These are phyloP conservation scores for Thalassia testudinum DNA, from an alignment of 116 monocot genomes.

Conservation along the genomic window DNA sequence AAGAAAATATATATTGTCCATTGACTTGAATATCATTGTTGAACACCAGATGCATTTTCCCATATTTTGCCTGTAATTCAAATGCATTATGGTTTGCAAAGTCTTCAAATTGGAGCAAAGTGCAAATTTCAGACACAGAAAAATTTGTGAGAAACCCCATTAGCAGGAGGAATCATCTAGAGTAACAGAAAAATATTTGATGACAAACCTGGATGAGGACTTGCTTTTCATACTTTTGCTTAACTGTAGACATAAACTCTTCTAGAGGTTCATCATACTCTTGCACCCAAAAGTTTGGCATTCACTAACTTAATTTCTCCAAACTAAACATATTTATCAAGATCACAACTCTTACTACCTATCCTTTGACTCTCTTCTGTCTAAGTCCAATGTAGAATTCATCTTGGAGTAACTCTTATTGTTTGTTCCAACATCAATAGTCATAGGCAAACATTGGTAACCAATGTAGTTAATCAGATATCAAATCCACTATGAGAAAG, in stretches of 20 bases:
- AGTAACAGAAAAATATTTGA: conserved; percentile 58
- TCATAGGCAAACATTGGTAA: conserved; percentile 97
- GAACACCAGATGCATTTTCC: conserved; percentile 74
- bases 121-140: too few relatives aligned
- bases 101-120: too few relatives aligned
- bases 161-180: conserved; percentile 1
- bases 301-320: neutral
- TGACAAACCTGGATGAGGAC: conserved; percentile 66
- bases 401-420: too few relatives aligned
- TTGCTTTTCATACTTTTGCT: conserved; percentile 72
- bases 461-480: too few relatives aligned
- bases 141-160: neutral
- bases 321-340: too few relatives aligned
- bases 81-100: too few relatives aligned
- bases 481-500: neutral
- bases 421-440: too few relatives aligned
- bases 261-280: too few relatives aligned
- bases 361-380: conserved; percentile 77
- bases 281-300: too few relatives aligned
- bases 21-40: conserved; percentile 58
- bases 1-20: too few relatives aligned
- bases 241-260: conserved; percentile 64
- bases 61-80: conserved; percentile 61
- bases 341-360: too few relatives aligned
- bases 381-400: conserved; percentile 88